These are phyloP conservation scores for Apiotrichum gamsii DNA, from an alignment of 1,284 basidiomycete genomes.

Conservation along the genomic window DNA sequence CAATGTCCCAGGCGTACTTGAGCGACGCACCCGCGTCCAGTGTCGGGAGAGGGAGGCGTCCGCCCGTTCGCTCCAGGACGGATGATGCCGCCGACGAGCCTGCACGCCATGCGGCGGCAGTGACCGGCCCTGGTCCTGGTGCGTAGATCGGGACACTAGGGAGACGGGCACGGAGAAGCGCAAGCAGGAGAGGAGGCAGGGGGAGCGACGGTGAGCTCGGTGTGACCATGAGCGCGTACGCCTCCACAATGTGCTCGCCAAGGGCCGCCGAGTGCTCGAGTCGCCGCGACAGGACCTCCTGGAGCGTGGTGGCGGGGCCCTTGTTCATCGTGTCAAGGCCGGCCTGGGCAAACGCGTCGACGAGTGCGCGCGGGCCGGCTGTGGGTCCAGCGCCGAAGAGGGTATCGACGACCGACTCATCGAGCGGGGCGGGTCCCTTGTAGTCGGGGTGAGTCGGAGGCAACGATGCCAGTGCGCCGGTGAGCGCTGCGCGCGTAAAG, in stretches of 20 bases:
- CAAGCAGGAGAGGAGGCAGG: slow-evolving; percentile 19
- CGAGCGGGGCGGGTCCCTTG: background rate
- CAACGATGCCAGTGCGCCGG: slow-evolving; percentile 18
- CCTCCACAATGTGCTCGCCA: slow-evolving; percentile 41
- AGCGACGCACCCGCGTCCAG: slow-evolving; percentile 32
- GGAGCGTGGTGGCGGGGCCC: too few species aligned
- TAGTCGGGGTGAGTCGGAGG: slow-evolving; percentile 3
- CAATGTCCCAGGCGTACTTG: slow-evolving; percentile 37
- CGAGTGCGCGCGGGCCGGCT: slow-evolving; percentile 25
- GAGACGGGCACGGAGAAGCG: slow-evolving; percentile 2
- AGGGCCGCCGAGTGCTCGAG: slow-evolving; percentile 29
- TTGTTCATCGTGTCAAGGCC: slow-evolving; percentile 21
- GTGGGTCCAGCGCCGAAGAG: slow-evolving; percentile 32
- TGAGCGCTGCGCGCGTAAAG: slow-evolving; percentile 37
- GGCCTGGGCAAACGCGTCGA: slow-evolving; percentile 30
- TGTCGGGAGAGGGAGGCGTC: slow-evolving; percentile 26
- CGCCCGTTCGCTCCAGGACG: slow-evolving; percentile 8
- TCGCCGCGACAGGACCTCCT: slow-evolving; percentile 17
- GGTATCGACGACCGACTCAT: slow-evolving; percentile 29
- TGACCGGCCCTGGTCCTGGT: background rate
- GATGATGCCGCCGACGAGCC: background rate
- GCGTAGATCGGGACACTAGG: slow-evolving; percentile 8
- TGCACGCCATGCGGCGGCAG: slow-evolving; percentile 1
- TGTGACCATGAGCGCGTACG: slow-evolving; percentile 35
- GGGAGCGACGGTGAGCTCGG: slow-evolving; percentile 28